phyloP scores from a whole-genome alignment of 495 filamentous ascomycete species.

The Cetradonia linearis region DNA sequence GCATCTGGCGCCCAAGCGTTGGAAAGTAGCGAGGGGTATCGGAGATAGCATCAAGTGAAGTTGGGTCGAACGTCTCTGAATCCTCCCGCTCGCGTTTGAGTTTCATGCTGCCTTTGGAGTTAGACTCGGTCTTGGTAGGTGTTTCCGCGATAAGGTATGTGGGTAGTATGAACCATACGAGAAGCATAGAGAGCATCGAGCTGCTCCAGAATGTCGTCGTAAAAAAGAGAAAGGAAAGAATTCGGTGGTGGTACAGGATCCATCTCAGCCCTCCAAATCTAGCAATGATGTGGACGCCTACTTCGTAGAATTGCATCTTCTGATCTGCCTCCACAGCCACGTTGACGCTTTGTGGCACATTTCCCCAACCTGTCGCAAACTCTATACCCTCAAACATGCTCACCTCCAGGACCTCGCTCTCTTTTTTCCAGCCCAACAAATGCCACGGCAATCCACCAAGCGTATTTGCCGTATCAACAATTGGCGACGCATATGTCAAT shows the following conservation, averaged over 20 bases:
- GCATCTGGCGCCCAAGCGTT: conserved; percentile 40
- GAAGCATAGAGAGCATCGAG: conserved; percentile 50
- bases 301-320: conserved; percentile 64
- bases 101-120: conserved; percentile 1
- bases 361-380: conserved; percentile 47
- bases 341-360: conserved; percentile 46
- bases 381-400: conserved; percentile 60
- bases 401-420: conserved; percentile 50
- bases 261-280: conserved; percentile 66
- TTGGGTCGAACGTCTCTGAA: conserved; percentile 25
- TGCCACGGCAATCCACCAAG: conserved; percentile 49
- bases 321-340: conserved; percentile 59
- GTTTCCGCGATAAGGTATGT: conserved; percentile 25
- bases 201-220: conserved; percentile 62
- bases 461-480: conserved; percentile 44
- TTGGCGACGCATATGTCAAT: conserved; percentile 52
- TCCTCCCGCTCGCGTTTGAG: conserved; percentile 29
- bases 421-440: conserved; percentile 45
- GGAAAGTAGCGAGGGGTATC: conserved; percentile 47
- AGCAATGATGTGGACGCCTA: conserved; percentile 56
- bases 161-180: conserved; percentile 48
- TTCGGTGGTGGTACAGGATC: conserved; percentile 73
- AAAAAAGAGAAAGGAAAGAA: conserved; percentile 56
- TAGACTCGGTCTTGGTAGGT: conserved; percentile 17
- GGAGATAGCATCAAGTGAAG: conserved; percentile 30